Percentiles rank a stretch among this genome's conserved stretches.
These are phyloP conservation scores for Suaeda aralocaspica DNA, from an alignment of 148 eudicot species.

Conservation along the genomic window DNA sequence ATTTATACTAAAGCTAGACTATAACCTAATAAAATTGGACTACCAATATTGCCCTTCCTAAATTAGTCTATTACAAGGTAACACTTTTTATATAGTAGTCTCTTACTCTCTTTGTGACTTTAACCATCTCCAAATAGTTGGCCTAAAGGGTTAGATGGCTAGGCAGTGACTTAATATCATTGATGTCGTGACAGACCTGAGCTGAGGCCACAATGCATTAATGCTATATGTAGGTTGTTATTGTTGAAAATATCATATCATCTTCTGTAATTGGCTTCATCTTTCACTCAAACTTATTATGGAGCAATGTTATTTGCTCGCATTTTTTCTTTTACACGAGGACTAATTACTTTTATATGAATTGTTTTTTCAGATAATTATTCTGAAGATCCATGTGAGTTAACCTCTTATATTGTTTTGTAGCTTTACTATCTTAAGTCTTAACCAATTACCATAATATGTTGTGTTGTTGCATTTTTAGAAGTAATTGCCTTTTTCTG, in stretches of 20 bases:
- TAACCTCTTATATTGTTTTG: conserved; percentile 9
- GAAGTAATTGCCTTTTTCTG: neutral
- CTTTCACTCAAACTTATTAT: neutral
- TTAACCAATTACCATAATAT: neutral
- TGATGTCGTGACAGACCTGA: no score
- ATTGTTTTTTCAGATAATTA: conserved; percentile 54
- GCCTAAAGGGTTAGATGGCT: neutral
- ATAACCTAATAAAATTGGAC: no score
- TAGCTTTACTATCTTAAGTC: neutral
- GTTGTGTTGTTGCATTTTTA: neutral
- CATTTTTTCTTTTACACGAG: neutral
- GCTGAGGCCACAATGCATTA: no score
- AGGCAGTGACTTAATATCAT: neutral
- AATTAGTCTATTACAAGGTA: no score
- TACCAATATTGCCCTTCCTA: no score
- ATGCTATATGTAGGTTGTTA: no score
- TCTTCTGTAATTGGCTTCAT: neutral
- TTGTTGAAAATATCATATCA: neutral
- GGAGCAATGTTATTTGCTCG: conserved; percentile 2
- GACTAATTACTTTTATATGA: neutral
- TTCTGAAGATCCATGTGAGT: conserved; percentile 69
- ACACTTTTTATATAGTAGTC: neutral
- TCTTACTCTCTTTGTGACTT: neutral
- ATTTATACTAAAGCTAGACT: no score
- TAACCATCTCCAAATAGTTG: neutral